A percentile compares a stretch with the other conserved stretches of the same genome.
These are phyloP conservation scores for Didymella segeticola DNA, from an alignment of 2,329 filamentous ascomycete species.

Conservation along the genomic window DNA sequence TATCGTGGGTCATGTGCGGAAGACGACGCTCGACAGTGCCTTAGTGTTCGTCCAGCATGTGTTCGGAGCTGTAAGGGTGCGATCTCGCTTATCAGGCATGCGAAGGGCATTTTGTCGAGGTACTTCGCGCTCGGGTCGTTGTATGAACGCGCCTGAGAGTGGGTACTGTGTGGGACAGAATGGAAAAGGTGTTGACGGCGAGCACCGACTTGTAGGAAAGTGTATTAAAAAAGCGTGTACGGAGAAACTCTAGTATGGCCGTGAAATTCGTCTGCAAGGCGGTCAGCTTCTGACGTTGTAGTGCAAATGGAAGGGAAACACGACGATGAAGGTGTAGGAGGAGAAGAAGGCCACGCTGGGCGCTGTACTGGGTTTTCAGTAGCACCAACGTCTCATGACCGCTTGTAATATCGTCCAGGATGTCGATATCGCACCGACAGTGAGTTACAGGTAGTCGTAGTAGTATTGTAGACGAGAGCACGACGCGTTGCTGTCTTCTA, in stretches of 20 bases:
- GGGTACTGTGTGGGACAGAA: neutral
- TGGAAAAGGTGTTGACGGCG: neutral
- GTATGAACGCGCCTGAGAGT: neutral
- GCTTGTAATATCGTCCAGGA: no score
- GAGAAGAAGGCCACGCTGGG: neutral
- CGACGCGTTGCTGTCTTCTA: neutral
- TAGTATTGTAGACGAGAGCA: neutral
- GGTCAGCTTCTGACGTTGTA: neutral
- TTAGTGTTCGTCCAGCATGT: neutral
- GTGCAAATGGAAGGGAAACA: no score
- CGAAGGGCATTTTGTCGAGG: neutral
- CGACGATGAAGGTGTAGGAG: neutral
- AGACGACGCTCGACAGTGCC: neutral
- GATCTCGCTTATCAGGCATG: neutral
- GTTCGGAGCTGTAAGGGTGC: neutral
- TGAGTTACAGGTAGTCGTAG: neutral
- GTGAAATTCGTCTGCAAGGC: neutral
- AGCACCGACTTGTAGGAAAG: neutral
- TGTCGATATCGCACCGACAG: no score
- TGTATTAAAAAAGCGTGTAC: neutral
- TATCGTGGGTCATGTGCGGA: neutral
- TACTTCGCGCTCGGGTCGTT: neutral
- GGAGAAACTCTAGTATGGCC: neutral
- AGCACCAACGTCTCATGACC: no score
- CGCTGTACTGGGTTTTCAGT: neutral